Base-by-base conservation (phyloP, 1,139 yeast genomes). In the Trichomonascaceae sp. region DNA sequence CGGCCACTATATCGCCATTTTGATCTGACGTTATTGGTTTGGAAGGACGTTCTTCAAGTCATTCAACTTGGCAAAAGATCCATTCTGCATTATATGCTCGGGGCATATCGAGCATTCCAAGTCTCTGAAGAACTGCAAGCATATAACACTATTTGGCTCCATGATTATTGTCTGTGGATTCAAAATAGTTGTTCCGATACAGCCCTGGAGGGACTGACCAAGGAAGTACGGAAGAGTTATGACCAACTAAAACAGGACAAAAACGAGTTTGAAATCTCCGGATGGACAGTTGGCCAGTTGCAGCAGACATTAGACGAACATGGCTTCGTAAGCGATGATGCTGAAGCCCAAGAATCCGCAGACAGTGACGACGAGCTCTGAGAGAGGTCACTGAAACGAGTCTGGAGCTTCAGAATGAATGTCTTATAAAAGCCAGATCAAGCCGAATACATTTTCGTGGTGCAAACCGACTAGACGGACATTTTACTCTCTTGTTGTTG, bases 41-140 rank as follows among this genome's bases (percentile, higher is more conserved):
- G 96, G 95, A 77, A 80, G 43, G 96, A 88, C 65, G 89, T 84
- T 0, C 82, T 85, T 62, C 76, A 75, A 55, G 73, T 82, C 10
- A 70, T 93, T 47, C 70, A 85, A 52, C 39, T n/a, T 1, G 97
- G 97, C 1, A 85, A 83, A 63, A 73, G 88, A 53, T 74, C 79
- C 12, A 76, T 91, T 0, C 71, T 90, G 46, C 79, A 80, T 59
- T 73, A 79, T 1, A 67, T 91, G 41, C 70, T 90, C 41, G 80
- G 77, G 20, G 69, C 83, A 13, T 79, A 87, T 60, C 91, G 86
- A 63, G 70, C 86, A n/a, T 90, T 90, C 68, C 78, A 96, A 55
- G 84, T 74, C 61, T 93, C 87, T 64, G 97, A 91, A 61, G 79
- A 86, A n/a, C 90, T 90, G 67, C 87, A 87, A 64, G 91, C 89